These are phyloP conservation scores for Phytophthora kernoviae DNA, from an alignment of 352 stramenopile species.

Conservation along the genomic window DNA sequence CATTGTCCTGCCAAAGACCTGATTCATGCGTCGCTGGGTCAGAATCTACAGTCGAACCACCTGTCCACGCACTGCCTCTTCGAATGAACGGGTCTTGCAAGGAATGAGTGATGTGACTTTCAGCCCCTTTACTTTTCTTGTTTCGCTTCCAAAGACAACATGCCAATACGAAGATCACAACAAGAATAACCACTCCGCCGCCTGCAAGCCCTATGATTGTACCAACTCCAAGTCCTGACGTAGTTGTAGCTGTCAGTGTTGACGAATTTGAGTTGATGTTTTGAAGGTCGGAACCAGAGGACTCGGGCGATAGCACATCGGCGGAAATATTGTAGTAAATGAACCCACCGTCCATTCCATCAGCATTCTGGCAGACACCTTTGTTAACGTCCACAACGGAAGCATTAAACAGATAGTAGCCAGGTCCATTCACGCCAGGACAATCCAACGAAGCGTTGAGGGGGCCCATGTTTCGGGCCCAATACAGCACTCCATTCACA, in stretches of 20 bases:
- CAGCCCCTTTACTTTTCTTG: not conserved
- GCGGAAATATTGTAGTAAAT: slow-evolving; percentile 1
- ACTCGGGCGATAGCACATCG: not conserved
- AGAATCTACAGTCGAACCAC: not conserved
- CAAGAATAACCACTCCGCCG: not conserved
- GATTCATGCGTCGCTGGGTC: not conserved
- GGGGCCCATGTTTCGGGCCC: not conserved
- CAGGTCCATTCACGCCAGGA: not conserved
- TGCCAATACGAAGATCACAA: not conserved
- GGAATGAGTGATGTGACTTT: not conserved
- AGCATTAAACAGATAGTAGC: not conserved
- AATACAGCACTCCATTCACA: not conserved
- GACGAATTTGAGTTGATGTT: not conserved
- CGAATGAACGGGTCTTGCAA: not conserved
- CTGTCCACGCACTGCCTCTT: not conserved
- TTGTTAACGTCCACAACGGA: not conserved
- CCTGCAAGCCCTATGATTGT: not conserved
- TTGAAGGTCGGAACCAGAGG: not conserved
- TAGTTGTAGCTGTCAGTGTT: not conserved
- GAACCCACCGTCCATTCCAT: not conserved
- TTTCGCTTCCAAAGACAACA: not conserved
- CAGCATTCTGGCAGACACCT: not conserved
- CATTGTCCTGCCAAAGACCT: slow-evolving; percentile 18
- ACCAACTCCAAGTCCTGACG: not conserved
- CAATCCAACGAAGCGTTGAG: not conserved